A percentile compares a stretch with the other conserved stretches of the same genome.
Conservation (phyloP, 1,284 basidiomycete genomes). For the Tremellales sp. region DNA sequence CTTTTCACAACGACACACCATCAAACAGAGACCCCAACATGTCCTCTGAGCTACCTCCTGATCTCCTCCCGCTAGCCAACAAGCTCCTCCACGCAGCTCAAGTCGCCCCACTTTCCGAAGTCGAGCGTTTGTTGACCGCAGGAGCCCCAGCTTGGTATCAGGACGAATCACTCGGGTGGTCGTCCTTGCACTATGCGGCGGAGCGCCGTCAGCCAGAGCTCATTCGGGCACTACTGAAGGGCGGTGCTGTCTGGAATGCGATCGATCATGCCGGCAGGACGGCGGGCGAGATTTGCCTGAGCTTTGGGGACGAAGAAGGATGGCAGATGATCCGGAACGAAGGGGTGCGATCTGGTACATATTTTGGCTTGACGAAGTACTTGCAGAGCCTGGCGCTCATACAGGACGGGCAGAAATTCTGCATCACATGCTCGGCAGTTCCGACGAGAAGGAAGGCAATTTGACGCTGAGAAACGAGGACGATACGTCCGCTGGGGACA, state of each 20-base stretch:
- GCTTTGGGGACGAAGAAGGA: constrained; percentile 68
- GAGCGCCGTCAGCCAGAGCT: constrained; percentile 64
- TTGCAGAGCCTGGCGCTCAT: background rate
- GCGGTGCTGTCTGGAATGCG: constrained; percentile 89
- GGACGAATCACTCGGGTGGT: constrained; percentile 74
- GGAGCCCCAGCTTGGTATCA: constrained; percentile 91
- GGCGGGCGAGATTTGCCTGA: constrained; percentile 82
- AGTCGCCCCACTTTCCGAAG: constrained; percentile 51
- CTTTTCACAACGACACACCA: too few relatives aligned
- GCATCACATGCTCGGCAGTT: constrained; percentile 33
- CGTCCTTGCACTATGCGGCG: constrained; percentile 83
- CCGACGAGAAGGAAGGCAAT: constrained; percentile 14
- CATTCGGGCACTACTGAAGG: constrained; percentile 64
- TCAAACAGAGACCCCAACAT: constrained; percentile 5
- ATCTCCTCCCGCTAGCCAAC: constrained; percentile 21
- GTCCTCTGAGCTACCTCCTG: constrained; percentile 7
- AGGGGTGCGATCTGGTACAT: constrained; percentile 74
- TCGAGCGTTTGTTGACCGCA: constrained; percentile 60
- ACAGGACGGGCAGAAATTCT: constrained; percentile 48
- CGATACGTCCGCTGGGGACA: constrained; percentile 66
- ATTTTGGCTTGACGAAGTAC: background rate
- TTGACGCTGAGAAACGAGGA: constrained; percentile 53
- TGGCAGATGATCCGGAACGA: constrained; percentile 78
- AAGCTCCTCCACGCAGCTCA: constrained; percentile 29
- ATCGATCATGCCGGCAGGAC: constrained; percentile 75